A percentile compares a stretch with the other conserved stretches of the same genome.
Conservation (phyloP, 768 basidiomycete genomes). For the Pleurotus ostreatus region DNA sequence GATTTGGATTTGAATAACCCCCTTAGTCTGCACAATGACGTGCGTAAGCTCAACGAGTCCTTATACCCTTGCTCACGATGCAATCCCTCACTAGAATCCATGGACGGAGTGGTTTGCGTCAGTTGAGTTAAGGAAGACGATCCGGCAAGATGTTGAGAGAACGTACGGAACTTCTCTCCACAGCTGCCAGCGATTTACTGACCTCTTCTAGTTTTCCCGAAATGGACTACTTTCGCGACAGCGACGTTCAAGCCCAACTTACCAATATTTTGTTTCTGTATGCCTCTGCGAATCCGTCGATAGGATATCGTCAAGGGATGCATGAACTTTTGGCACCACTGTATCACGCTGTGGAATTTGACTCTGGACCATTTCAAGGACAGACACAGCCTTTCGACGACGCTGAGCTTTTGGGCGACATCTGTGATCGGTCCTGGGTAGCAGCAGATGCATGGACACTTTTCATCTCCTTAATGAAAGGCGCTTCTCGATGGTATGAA, state of each 20-base stretch:
- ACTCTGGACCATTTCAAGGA: slow-evolving; percentile 49
- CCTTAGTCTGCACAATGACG: slow-evolving; percentile 74
- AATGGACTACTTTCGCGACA: slow-evolving; percentile 80
- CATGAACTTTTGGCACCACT: slow-evolving; percentile 92
- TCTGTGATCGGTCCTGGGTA: slow-evolving; percentile 66
- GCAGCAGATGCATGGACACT: slow-evolving; percentile 87
- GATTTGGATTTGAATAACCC: slow-evolving; percentile 77
- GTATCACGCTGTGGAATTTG: slow-evolving; percentile 79
- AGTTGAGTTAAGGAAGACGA: slow-evolving; percentile 84
- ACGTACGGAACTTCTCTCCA: slow-evolving; percentile 55
- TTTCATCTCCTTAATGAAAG: slow-evolving; percentile 77
- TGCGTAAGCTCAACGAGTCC: slow-evolving; percentile 21
- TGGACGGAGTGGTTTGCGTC: slow-evolving; percentile 95
- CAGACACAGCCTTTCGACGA: slow-evolving; percentile 21
- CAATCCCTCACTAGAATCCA: slow-evolving; percentile 60
- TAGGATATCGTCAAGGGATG: slow-evolving; percentile 98
- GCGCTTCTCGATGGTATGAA: slow-evolving; percentile 75
- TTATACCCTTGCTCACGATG: slow-evolving; percentile 5
- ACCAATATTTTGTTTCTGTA: slow-evolving; percentile 88
- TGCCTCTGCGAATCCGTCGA: slow-evolving; percentile 69
- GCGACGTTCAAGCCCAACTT: slow-evolving; percentile 70
- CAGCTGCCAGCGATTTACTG: slow-evolving; percentile 8
- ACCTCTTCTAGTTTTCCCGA: slow-evolving; percentile 84
- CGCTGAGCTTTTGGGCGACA: slow-evolving; percentile 43
- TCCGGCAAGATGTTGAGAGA: slow-evolving; percentile 91